A percentile compares a stretch with the other conserved stretches of the same genome.
Conservation (phyloP, 2,329 filamentous ascomycete genomes). For the Monilinia aucupariae region DNA sequence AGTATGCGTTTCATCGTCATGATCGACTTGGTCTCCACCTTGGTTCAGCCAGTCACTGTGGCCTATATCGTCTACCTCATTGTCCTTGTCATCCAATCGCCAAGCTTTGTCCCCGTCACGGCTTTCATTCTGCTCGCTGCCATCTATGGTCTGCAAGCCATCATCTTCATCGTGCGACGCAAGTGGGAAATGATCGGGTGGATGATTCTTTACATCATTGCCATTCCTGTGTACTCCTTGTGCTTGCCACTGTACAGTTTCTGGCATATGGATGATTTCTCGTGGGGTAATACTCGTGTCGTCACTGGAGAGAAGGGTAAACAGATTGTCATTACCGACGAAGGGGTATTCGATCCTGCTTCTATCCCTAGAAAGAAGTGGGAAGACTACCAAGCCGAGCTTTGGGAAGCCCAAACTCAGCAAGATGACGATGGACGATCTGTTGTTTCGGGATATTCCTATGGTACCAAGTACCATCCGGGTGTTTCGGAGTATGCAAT, state of each 20-base stretch:
- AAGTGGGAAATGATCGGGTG: slow-evolving; percentile 99
- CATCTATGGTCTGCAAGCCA: slow-evolving; percentile 94
- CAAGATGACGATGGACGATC: slow-evolving; percentile 77
- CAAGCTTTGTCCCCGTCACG: slow-evolving; percentile 67
- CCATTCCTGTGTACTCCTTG: slow-evolving; percentile 87
- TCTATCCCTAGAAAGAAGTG: slow-evolving; percentile 97
- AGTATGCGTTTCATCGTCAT: slow-evolving; percentile 99
- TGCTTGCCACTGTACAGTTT: slow-evolving; percentile 89
- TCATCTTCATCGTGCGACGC: slow-evolving; percentile 92
- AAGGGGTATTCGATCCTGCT: slow-evolving; percentile 93
- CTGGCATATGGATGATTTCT: slow-evolving; percentile 99
- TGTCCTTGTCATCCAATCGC: slow-evolving; percentile 59
- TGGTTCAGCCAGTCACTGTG: slow-evolving; percentile 86
- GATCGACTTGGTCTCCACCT: slow-evolving; percentile 82
- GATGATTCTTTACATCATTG: slow-evolving; percentile 94
- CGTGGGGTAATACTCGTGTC: slow-evolving; percentile 97
- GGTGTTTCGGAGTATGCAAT: slow-evolving; percentile 66
- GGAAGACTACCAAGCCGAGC: slow-evolving; percentile 97
- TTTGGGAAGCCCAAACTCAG: slow-evolving; percentile 82
- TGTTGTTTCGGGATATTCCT: slow-evolving; percentile 89
- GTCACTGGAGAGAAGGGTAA: slow-evolving; percentile 90
- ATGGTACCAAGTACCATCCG: slow-evolving; percentile 75
- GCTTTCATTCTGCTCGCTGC: slow-evolving; percentile 86
- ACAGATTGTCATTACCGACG: slow-evolving; percentile 89
- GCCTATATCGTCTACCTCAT: slow-evolving; percentile 89